Evolutionary conservation across 768 basidiomycete species (phyloP).

Genomic region (Tephrocybe sp.): DNA sequence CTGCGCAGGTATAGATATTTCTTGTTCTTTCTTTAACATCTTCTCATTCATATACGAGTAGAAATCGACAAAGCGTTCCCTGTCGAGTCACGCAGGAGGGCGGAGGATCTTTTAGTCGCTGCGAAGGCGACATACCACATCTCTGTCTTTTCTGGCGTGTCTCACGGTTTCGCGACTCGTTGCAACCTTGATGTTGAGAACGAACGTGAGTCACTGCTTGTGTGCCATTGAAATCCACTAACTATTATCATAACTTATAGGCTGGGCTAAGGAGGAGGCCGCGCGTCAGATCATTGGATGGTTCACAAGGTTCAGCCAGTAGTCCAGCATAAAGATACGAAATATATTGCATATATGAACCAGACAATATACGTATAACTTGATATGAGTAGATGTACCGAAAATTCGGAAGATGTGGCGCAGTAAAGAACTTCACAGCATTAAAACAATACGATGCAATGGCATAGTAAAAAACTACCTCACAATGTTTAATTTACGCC

Average conservation of each 20-base stretch:
- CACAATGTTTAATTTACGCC: too few relatives aligned
- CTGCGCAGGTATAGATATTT: constrained; percentile 44
- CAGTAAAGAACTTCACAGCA: too few relatives aligned
- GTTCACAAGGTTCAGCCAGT: constrained; percentile 45
- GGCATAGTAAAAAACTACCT: too few relatives aligned
- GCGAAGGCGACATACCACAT: constrained; percentile 53
- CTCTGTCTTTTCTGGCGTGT: constrained; percentile 54
- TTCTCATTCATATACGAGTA: constrained; percentile 16
- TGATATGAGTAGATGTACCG: too few relatives aligned
- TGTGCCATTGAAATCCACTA: background rate
- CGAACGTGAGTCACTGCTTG: constrained; percentile 28
- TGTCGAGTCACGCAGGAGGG: constrained; percentile 47
- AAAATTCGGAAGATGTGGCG: too few relatives aligned
- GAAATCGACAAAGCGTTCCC: constrained; percentile 61
- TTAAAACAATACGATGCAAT: too few relatives aligned
- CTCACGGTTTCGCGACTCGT: constrained; percentile 50
- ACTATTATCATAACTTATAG: constrained; percentile 25
- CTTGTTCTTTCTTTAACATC: background rate
- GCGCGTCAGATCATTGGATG: constrained; percentile 49
- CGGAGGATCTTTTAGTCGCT: constrained; percentile 56
- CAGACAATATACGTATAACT: too few relatives aligned
- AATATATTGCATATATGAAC: too few relatives aligned
- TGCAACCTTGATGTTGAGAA: constrained; percentile 43
- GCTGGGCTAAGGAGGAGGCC: constrained; percentile 63
- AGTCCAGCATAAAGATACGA: too few relatives aligned